These are phyloP conservation scores for Metschnikowia similis DNA, from an alignment of 805 yeast species.

Conservation along the genomic window DNA sequence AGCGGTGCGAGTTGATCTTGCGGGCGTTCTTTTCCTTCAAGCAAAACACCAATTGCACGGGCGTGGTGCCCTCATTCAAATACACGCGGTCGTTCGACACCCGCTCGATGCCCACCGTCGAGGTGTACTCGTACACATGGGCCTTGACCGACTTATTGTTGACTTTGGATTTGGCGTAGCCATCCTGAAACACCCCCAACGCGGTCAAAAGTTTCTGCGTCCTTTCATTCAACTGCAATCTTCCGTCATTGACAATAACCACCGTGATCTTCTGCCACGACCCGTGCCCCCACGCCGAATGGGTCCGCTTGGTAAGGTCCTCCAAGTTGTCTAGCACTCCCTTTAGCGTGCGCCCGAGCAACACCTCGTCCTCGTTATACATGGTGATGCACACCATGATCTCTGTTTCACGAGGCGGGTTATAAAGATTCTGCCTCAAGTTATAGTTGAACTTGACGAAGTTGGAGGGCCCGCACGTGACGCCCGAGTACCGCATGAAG, in stretches of 20 bases:
- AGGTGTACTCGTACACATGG: slow-evolving; percentile 64
- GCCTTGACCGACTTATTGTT: slow-evolving; percentile 60
- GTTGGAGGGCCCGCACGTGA: slow-evolving; percentile 83
- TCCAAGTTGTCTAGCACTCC: slow-evolving; percentile 63
- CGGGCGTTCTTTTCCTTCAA: slow-evolving; percentile 60
- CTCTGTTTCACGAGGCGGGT: slow-evolving; percentile 79
- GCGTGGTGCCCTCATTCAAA: slow-evolving; percentile 61
- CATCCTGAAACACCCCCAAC: slow-evolving; percentile 63
- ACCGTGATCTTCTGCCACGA: slow-evolving; percentile 62
- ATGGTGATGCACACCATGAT: slow-evolving; percentile 81
- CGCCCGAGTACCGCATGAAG: slow-evolving; percentile 90
- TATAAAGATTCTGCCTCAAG: slow-evolving; percentile 77
- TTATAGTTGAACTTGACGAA: slow-evolving; percentile 61
- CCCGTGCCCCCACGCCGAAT: slow-evolving; percentile 45
- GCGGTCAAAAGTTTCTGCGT: slow-evolving; percentile 62
- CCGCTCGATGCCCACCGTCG: slow-evolving; percentile 53
- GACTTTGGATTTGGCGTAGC: slow-evolving; percentile 56
- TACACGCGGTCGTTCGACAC: slow-evolving; percentile 59
- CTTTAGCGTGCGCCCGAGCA: slow-evolving; percentile 57
- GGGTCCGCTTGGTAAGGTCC: slow-evolving; percentile 46
- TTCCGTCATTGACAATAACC: slow-evolving; percentile 60
- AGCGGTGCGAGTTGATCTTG: slow-evolving; percentile 63
- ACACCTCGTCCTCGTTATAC: slow-evolving; percentile 66
- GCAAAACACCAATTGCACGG: slow-evolving; percentile 59
- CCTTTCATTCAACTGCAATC: slow-evolving; percentile 60